These are phyloP conservation scores for Arxiozyma heterogenica DNA, from an alignment of 1,139 yeast species.

Conservation along the genomic window DNA sequence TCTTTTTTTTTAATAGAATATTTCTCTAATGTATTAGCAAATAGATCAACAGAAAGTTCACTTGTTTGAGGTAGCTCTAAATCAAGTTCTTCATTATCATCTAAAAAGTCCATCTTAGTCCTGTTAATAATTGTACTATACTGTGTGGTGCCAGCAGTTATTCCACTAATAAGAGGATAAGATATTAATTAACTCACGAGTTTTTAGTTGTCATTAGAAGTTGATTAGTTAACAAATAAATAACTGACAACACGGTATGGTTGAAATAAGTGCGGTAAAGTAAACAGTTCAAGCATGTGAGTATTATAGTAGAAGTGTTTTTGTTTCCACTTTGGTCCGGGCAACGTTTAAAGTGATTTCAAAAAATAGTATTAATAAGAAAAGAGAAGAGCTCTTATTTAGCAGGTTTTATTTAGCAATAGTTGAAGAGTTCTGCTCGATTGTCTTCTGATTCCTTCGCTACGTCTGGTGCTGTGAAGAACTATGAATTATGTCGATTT, in stretches of 20 bases:
- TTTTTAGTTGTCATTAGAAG: too few relatives aligned
- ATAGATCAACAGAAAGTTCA: slow-evolving; percentile 23
- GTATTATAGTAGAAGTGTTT: neutral
- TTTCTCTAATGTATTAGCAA: slow-evolving; percentile 16
- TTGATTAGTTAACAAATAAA: too few relatives aligned
- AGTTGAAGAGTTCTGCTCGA: neutral
- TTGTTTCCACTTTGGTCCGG: neutral
- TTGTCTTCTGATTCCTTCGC: too few relatives aligned
- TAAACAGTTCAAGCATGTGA: too few relatives aligned
- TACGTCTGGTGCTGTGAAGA: neutral
- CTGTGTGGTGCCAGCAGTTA: neutral
- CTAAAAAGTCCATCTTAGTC: slow-evolving; percentile 17
- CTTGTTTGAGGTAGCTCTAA: slow-evolving; percentile 22
- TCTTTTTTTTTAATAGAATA: neutral
- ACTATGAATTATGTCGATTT: too few relatives aligned
- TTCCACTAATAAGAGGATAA: neutral
- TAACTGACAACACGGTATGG: too few relatives aligned
- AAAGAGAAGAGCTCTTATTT: neutral
- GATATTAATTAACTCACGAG: too few relatives aligned
- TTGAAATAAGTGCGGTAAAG: too few relatives aligned
- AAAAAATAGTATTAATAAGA: neutral
- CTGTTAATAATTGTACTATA: neutral
- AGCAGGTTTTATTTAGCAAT: neutral
- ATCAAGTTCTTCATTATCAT: slow-evolving; percentile 18
- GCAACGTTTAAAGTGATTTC: neutral